Conservation (phyloP, 345 rosid species). For the Aurinia saxatilis region DNA sequence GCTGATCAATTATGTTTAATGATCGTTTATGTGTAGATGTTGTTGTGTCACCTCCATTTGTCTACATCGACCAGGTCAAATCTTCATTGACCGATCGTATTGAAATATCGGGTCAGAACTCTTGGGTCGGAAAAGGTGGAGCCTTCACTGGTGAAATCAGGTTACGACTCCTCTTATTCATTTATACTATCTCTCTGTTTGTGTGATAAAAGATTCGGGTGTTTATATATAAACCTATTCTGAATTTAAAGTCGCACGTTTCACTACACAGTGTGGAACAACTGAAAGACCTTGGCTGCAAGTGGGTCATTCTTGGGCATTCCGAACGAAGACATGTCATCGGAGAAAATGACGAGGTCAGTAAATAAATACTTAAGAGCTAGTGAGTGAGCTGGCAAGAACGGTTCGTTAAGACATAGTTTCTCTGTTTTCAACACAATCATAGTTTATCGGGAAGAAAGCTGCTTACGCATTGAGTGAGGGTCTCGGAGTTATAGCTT, state of each 20-base stretch:
- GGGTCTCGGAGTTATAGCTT: conserved; percentile 92
- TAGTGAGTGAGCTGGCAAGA: neutral
- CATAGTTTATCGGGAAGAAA: conserved; percentile 92
- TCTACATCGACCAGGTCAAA: conserved; percentile 82
- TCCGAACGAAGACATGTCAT: conserved; percentile 92
- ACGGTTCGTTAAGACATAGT: conserved; percentile 1
- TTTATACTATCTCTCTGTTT: neutral
- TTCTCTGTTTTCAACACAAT: conserved; percentile 4
- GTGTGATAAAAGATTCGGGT: neutral
- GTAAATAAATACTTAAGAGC: neutral
- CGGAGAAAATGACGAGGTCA: conserved; percentile 90
- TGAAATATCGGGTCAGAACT: conserved; percentile 87
- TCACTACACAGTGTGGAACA: conserved; percentile 71
- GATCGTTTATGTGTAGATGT: conserved; percentile 51
- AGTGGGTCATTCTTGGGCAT: conserved; percentile 98
- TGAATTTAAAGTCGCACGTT: neutral
- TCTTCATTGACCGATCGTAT: conserved; percentile 57
- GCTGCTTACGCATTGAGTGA: conserved; percentile 86
- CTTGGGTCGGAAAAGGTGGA: conserved; percentile 96
- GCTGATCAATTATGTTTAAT: conserved; percentile 9
- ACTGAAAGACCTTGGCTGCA: conserved; percentile 83
- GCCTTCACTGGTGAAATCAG: conserved; percentile 99
- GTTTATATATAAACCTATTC: neutral
- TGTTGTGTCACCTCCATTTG: conserved; percentile 95
- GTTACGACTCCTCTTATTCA: conserved; percentile 29